Evolutionary conservation across 148 eudicot species (phyloP), one percentile per base, ranked within the genome.

Genomic region (Limonium bicolor): DNA sequence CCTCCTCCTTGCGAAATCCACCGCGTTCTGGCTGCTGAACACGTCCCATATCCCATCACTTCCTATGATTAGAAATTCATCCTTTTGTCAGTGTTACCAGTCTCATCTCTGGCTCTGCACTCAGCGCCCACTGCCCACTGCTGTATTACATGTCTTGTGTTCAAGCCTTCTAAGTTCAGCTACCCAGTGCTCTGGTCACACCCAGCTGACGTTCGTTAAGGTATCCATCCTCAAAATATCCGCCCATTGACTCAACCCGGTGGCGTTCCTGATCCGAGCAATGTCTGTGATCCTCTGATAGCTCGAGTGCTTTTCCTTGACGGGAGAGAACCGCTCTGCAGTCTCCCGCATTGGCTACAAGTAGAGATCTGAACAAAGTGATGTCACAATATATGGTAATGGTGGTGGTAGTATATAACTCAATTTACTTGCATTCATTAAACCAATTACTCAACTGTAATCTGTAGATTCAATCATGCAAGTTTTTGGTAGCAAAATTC

Each of bases 271-370:
- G 57, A 12, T 48, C 35, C 19, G 82, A 81, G 64, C 79, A 78
- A n/a, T 95, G 94, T 47, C 74, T 62, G 63, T 92, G 99, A 68
- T 85, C 99, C 61, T 61, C 47, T 5, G 95, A 92, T 95, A 92
- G 78, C 48, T 71, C 95, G 31, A 92, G 22, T 20, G 90, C 94
- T 25, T 71, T 12, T 27, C 99, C 95, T 26, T 53, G 59, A 10
- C 94, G 70, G 13, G 94, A 92, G 26, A 83, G 64, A 43, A 88
- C 86, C 2, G 97, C 97, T 47, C 95, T 70, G 41, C 95, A 84
- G 55, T 84, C 99, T 54, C 99, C 99, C 21, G 87, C 99, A 59
- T 90, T 90, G 14, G 99, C 99, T 29, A 90, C 99, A 19, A 84
- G 99, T 54, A 84, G 62, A 44, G 99, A 90, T 65, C 95, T 90